Conservation (phyloP, 2,329 filamentous ascomycete species). For the Colletotrichum higginsianum region DNA sequence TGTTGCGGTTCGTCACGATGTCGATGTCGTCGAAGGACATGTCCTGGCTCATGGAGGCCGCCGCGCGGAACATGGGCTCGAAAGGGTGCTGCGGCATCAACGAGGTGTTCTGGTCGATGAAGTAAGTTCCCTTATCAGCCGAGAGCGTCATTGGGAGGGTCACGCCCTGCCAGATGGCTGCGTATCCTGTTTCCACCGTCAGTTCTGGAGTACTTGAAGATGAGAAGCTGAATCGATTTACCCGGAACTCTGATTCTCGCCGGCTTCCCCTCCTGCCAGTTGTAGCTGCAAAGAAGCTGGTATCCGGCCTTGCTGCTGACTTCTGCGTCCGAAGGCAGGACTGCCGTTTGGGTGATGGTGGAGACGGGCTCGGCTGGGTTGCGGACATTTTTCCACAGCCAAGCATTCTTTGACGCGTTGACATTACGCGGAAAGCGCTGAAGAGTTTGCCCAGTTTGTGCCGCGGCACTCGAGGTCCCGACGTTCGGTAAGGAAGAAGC, state of each 20-base stretch:
- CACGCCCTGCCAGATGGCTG: neutral
- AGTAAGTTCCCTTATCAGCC: neutral
- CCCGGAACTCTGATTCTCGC: neutral
- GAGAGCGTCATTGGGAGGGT: neutral
- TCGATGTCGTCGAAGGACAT: conserved; percentile 49
- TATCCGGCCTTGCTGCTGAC: neutral
- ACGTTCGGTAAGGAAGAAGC: neutral
- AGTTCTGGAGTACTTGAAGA: neutral
- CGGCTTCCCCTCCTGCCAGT: neutral
- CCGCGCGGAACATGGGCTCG: conserved; percentile 49
- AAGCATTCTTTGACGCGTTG: neutral
- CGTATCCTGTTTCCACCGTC: neutral
- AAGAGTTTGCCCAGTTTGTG: too few species aligned
- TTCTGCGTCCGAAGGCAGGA: neutral
- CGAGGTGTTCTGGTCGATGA: conserved; percentile 41
- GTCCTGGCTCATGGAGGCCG: conserved; percentile 44
- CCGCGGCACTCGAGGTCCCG: neutral
- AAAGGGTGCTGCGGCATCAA: conserved; percentile 46
- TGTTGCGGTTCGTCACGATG: conserved; percentile 49
- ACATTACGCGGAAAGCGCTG: too few species aligned
- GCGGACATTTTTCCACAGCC: neutral
- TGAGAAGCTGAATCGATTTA: neutral
- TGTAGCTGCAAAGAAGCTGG: conserved; percentile 1
- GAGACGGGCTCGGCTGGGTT: neutral
- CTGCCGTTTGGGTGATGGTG: neutral